Conservation (phyloP, 192 early-diverging fungal species). For the Mycoemilia scoparia region DNA sequence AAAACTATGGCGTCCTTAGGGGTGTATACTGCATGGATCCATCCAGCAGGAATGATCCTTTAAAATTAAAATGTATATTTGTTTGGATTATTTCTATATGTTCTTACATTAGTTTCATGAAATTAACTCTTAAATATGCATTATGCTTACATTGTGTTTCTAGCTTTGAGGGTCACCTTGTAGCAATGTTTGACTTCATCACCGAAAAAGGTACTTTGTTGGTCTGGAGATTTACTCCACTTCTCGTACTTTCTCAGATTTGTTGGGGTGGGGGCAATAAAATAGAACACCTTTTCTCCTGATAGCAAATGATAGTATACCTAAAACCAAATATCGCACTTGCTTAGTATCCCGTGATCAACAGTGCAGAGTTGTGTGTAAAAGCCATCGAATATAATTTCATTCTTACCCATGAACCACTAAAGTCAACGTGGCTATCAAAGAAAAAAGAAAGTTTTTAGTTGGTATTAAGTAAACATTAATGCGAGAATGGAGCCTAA, state of each 20-base stretch:
- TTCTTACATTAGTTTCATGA: not conserved
- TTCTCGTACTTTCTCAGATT: constrained; percentile 79
- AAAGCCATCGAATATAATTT: no score
- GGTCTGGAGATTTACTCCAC: constrained; percentile 77
- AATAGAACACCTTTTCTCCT: constrained; percentile 78
- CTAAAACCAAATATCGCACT: not conserved
- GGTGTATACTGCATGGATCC: constrained; percentile 92
- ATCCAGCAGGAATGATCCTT: constrained; percentile 84
- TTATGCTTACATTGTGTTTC: constrained; percentile 71
- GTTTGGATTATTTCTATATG: not conserved
- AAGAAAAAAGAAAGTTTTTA: not conserved
- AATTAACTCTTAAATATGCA: not conserved
- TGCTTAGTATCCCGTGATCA: not conserved
- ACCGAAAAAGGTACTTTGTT: constrained; percentile 47
- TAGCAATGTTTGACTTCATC: constrained; percentile 68
- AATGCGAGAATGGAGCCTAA: not conserved
- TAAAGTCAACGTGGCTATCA: constrained; percentile 61
- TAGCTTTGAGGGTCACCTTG: constrained; percentile 51
- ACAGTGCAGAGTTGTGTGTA: not conserved
- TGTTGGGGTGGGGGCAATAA: constrained; percentile 60
- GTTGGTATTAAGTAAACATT: not conserved
- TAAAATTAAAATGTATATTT: not conserved
- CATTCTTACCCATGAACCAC: constrained; percentile 38
- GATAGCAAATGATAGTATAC: constrained; percentile 83
- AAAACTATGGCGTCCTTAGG: constrained; percentile 74